Evolutionary conservation across 2,329 filamentous ascomycete genomes (phyloP).

Genomic region (Colletotrichum chlorophyti): DNA sequence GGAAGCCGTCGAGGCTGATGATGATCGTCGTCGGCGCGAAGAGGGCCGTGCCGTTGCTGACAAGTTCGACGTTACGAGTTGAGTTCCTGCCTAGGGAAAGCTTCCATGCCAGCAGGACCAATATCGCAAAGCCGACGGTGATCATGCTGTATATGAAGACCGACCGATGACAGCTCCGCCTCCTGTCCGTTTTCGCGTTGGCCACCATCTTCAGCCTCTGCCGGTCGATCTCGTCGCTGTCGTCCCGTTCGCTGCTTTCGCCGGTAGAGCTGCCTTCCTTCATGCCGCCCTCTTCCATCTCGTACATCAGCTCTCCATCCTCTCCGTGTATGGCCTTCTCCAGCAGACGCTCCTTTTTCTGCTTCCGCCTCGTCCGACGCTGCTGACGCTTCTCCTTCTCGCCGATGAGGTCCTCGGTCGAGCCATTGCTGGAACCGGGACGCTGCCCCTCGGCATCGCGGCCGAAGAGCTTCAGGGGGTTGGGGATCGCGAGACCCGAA

Average conservation of each 20-base stretch:
- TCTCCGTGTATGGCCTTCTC: constrained; percentile 66
- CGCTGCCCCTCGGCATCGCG: constrained; percentile 38
- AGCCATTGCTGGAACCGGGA: constrained; percentile 45
- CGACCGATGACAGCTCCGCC: constrained; percentile 61
- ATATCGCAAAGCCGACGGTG: constrained; percentile 59
- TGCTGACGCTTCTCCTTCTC: constrained; percentile 59
- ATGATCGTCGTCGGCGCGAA: constrained; percentile 93
- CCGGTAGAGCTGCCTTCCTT: constrained; percentile 71
- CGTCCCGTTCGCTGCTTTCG: constrained; percentile 66
- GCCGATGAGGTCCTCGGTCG: constrained; percentile 53
- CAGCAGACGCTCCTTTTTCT: constrained; percentile 60
- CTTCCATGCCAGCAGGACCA: constrained; percentile 66
- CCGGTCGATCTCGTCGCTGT: constrained; percentile 65
- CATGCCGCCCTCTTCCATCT: constrained; percentile 84
- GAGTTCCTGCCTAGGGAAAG: constrained; percentile 55
- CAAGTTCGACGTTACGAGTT: constrained; percentile 40
- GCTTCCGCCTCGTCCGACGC: constrained; percentile 56
- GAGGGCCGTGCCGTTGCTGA: constrained; percentile 84
- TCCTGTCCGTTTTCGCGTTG: constrained; percentile 54
- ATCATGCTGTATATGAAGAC: constrained; percentile 59
- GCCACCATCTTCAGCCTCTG: constrained; percentile 56
- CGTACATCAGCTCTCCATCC: constrained; percentile 81
- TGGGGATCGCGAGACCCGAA: constrained; percentile 57
- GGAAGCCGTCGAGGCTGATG: constrained; percentile 94
- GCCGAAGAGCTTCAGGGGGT: constrained; percentile 54